Evolutionary conservation across 345 rosid genomes (phyloP), one percentile per base, ranked within the genome.

Genomic region (Melaleuca quinquenervia): DNA sequence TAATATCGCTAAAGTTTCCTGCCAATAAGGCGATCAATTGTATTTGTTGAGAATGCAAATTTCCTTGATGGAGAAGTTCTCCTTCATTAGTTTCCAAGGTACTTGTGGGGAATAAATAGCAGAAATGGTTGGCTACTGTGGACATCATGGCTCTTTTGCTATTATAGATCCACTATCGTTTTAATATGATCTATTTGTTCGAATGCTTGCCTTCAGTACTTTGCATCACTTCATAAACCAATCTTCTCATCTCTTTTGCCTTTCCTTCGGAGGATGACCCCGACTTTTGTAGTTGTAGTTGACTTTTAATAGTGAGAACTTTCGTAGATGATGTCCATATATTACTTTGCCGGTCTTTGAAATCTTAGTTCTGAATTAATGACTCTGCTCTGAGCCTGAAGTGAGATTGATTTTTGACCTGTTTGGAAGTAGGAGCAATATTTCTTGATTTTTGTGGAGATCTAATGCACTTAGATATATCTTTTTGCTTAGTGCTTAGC

Each of bases 11-110:
- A 44, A 75, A 27, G 50, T 76, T 88, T 87, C 88, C 85, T 83
- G 85, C 76, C 88, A 90, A 88, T 86, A 91, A 87, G 52, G 74
- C 62, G 13, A 75, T 50, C 27, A 44, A 52, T 36, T 86, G 44
- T 64, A 82, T 55, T 58, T 80, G 48, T 24, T 58, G 85, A 50
- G 51, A 48, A 54, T 54, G 70, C 56, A 75, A 22, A 50, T 78
- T 70, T 86, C 76, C 24, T 87, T 82, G 21, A 87, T 55, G 55
- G 88, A 88, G 70, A 87, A 89, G 52, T 86, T 82, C 84, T 90
- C 78, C 54, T 50, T 52, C 44, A 32, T 58, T 80, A 60, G 76
- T 55, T 56, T 52, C 80, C 82, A 32, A 85, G 86, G 84, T 82
- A 20, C 84, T 82, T 50, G 20, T 82, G 85, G 86, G 82, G 82